Base-by-base conservation (phyloP, 2,329 filamentous ascomycete genomes). In the Fusarium sp. region DNA sequence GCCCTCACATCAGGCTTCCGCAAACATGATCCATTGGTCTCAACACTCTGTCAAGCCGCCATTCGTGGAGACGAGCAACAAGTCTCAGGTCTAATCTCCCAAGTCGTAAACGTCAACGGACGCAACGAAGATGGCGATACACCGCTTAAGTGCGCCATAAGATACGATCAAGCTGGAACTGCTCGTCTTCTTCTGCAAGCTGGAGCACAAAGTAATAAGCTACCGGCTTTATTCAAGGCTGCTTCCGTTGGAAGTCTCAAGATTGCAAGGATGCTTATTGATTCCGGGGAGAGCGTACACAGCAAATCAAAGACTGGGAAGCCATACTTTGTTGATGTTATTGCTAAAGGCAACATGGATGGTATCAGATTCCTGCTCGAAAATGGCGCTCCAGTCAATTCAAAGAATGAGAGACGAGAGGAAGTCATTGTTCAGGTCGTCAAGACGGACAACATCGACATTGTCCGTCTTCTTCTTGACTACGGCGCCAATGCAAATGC, bases 61-160 rank as follows among this genome's bases (percentile, higher is more conserved):
- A 35, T 39, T 6, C 53, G 31, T 1, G 62, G 62, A 4, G 45
- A 66, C 2, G 64, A 66, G 18, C 39, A 52, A 36, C 64, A 66
- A 22, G 46, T 66, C 2, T 46, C 35, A 0, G 63, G 52, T 11
- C 41, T 66, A 0, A 45, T 66, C 6, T 42, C 62, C 1, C 62
- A 66, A 45, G 29, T 17, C 4, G 46, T n/a, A 14, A 66, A 52
- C 17, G 27, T 66, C 10, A 49, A 66, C 22, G 62, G 64, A 11
- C 52, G 62, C 4, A 66, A 60, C 8, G 52, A 60, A 14, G 53
- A 66, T 7, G 64, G 64, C 4, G 42, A 66, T 18, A 66, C 64
- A 7, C 45, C 64, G 2, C n/a, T 66, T 1, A 52, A 46, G 10
- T 66, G 64, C 1, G 53, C 64, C 2, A 66, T 66, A 1, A 18